Percentiles rank a stretch among this genome's conserved stretches.
Conservation (phyloP, 495 filamentous ascomycete genomes). For the Penicillium goetzii region DNA sequence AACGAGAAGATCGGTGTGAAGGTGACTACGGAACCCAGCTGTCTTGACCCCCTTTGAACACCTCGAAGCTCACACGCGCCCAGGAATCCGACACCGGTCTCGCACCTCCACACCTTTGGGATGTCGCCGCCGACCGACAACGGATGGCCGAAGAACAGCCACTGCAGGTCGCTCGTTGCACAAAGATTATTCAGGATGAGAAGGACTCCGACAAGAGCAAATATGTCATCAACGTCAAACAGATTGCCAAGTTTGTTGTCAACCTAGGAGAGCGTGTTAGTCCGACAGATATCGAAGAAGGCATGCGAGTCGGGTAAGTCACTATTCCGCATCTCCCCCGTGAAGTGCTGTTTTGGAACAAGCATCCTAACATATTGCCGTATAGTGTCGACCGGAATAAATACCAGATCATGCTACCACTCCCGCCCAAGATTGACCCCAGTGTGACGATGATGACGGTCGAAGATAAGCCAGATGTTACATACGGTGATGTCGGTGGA, state of each 20-base stretch:
- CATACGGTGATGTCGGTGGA: conserved; percentile 97
- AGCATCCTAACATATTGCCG: conserved; percentile 19
- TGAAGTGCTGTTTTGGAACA: not conserved
- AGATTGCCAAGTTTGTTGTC: conserved; percentile 99
- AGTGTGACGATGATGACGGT: conserved; percentile 99
- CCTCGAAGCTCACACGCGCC: conserved; percentile 32
- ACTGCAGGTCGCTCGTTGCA: conserved; percentile 95
- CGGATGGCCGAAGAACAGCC: conserved; percentile 98
- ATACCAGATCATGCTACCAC: conserved; percentile 95
- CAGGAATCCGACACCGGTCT: conserved; percentile 98
- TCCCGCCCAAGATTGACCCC: conserved; percentile 99
- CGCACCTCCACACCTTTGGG: conserved; percentile 97
- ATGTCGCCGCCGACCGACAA: conserved; percentile 95
- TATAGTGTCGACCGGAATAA: conserved; percentile 92
- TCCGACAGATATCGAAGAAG: conserved; percentile 98
- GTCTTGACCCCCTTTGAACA: conserved; percentile 15
- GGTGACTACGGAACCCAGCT: conserved; percentile 42
- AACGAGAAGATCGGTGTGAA: conserved; percentile 95
- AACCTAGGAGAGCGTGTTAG: conserved; percentile 96
- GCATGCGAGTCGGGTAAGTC: conserved; percentile 89
- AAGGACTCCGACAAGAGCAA: conserved; percentile 98
- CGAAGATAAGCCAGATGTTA: conserved; percentile 99
- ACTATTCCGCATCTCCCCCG: not conserved
- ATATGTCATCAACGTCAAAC: conserved; percentile 99
- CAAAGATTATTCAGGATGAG: conserved; percentile 97